Base-by-base conservation (phyloP, 345 rosid species). In the Moringa oleifera region DNA sequence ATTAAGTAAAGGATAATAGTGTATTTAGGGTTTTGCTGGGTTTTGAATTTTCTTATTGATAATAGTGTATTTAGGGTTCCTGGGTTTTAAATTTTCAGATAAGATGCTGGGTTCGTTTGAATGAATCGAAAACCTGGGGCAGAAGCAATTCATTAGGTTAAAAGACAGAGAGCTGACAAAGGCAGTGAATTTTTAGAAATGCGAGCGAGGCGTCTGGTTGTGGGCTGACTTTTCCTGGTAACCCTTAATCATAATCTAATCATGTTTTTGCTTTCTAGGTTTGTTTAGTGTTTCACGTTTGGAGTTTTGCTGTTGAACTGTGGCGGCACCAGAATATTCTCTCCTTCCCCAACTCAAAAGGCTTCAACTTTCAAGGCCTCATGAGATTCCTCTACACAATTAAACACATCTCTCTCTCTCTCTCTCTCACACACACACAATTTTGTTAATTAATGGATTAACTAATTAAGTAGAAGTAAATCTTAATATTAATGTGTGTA, bases 181-280 rank as follows among this genome's bases (percentile, higher is more conserved):
- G 81, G 85, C 92, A 86, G 88, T 81, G 92, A 86, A 85, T 86
- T 78, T 85, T 90, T 88, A 73, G 91, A 80, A 80, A 77, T 64
- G 76, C 66, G 91, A 74, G 89, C 70, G 37, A 76, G 88, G 78
- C 88, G 90, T 88, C 84, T 70, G 61, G 75, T 81, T 88, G 89
- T 73, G 95, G 82, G 95, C 91, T 88, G 97, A 94, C 96, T 86
- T 88, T 75, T 79, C 71, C 80, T 76, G 74, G 70, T 45, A 67
- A 69, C 51, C 65, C 75, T 74, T 93, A 85, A 94, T 94, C 90
- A 94, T 90, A 93, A 81, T 93, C 95, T 88, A 93, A 93, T 90
- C 62, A 89, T 92, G 80, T 77, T 57, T 59, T 74, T 68, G 72
- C 81, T 69, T 79, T 77, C 72, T 57, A 65, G 47, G 54, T 70